Evolutionary conservation across 2,329 filamentous ascomycete genomes (phyloP).

Genomic region (Botrytis sinoallii): DNA sequence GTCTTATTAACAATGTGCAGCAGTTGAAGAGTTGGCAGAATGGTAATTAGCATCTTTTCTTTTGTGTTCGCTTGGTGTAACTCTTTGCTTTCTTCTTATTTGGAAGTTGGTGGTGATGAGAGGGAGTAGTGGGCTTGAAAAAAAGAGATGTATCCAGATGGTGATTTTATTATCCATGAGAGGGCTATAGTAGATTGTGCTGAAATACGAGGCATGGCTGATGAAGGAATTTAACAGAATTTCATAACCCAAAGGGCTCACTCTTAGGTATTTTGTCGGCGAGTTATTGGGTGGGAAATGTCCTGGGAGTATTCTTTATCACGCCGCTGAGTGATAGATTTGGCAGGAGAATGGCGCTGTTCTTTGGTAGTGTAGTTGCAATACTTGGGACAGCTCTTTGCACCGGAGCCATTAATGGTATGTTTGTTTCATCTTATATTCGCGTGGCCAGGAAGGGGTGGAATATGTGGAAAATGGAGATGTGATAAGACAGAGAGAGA

Average conservation of each 20-base stretch:
- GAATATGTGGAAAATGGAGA: background rate
- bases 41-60: conserved; percentile 16
- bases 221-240: conserved; percentile 20
- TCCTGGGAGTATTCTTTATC: conserved; percentile 26
- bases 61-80: background rate
- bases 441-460: background rate
- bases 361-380: conserved; percentile 16
- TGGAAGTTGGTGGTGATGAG: too few relatives aligned
- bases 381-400: conserved; percentile 17
- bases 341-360: conserved; percentile 15
- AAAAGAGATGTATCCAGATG: background rate
- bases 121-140: background rate
- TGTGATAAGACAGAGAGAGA: background rate
- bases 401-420: conserved; percentile 17
- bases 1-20: conserved; percentile 27
- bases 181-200: background rate
- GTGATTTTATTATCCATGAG: background rate
- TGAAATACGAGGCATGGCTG: background rate
- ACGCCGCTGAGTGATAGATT: conserved; percentile 20
- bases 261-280: conserved; percentile 25
- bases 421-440: background rate
- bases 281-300: conserved; percentile 26
- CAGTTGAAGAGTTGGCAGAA: conserved; percentile 24
- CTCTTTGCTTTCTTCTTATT: background rate
- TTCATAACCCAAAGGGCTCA: conserved; percentile 23